phyloP scores from a whole-genome alignment of 2,329 filamentous ascomycete species.

The Ampelomyces quisqualis region DNA sequence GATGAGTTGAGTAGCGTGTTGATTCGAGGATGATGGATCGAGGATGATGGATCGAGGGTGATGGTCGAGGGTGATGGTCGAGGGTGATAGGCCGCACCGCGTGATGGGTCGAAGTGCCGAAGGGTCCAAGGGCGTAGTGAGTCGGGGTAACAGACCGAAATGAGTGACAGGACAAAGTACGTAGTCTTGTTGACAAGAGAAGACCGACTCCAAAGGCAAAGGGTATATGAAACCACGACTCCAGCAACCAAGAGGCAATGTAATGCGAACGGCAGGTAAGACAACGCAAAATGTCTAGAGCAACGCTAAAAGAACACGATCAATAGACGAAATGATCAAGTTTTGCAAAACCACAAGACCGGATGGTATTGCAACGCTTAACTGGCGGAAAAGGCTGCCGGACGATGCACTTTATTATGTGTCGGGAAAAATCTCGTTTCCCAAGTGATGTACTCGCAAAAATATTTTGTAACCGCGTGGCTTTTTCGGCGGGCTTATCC shows the following conservation, averaged over 20 bases:
- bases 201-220: too few relatives aligned
- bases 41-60: too few relatives aligned
- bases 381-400: slow-evolving; percentile 1
- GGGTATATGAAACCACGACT: too few relatives aligned
- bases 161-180: too few relatives aligned
- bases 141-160: neutral
- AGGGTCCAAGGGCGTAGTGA: neutral
- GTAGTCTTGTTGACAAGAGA: too few relatives aligned
- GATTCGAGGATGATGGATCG: slow-evolving; percentile 3
- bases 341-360: slow-evolving; percentile 1
- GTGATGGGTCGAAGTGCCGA: too few relatives aligned
- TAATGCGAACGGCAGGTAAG: too few relatives aligned
- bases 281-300: too few relatives aligned
- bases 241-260: too few relatives aligned
- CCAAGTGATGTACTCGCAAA: slow-evolving; percentile 23
- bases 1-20: slow-evolving; percentile 4
- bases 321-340: neutral
- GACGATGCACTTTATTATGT: slow-evolving; percentile 5
- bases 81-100: too few relatives aligned
- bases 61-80: too few relatives aligned
- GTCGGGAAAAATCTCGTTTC: slow-evolving; percentile 20
- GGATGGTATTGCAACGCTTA: neutral
- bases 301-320: neutral
- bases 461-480: slow-evolving; percentile 14
- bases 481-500: slow-evolving; percentile 22